These are phyloP conservation scores for Centella asiatica DNA, from an alignment of 129 eudicot species.

Conservation along the genomic window DNA sequence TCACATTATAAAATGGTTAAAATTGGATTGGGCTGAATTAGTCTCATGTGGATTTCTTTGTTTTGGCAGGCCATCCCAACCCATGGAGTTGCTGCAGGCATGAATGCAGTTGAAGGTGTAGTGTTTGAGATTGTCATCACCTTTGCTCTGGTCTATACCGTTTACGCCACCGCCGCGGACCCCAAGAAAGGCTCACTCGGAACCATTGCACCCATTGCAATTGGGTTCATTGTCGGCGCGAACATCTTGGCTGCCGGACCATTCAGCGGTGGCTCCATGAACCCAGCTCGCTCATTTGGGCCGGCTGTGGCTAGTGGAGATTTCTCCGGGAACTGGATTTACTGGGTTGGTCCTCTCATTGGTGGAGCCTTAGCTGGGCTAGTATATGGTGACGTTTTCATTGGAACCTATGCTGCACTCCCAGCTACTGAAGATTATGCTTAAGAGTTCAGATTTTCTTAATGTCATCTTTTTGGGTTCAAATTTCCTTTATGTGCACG, in stretches of 20 bases:
- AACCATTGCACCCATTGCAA: constrained; percentile 51
- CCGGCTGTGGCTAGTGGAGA: constrained; percentile 56
- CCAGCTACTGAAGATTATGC: constrained; percentile 40
- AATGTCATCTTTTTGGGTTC: neutral
- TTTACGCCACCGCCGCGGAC: constrained; percentile 60
- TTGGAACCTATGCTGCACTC: constrained; percentile 39
- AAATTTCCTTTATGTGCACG: neutral
- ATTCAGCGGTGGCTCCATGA: constrained; percentile 70
- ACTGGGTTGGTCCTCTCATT: constrained; percentile 68
- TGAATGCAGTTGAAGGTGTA: constrained; percentile 39
- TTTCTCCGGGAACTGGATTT: constrained; percentile 44
- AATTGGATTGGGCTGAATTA: neutral
- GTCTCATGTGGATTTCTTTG: neutral
- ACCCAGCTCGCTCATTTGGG: constrained; percentile 67
- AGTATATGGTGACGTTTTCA: constrained; percentile 42
- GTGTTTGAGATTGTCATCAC: constrained; percentile 59
- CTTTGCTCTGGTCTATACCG: constrained; percentile 52
- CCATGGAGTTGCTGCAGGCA: constrained; percentile 50
- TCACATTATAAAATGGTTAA: too few species aligned
- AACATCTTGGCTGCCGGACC: constrained; percentile 72
- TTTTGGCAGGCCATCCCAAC: constrained; percentile 42
- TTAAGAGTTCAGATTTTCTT: constrained; percentile 12
- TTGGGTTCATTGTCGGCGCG: constrained; percentile 68
- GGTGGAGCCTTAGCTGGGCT: constrained; percentile 72
- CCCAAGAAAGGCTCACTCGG: constrained; percentile 64